These are phyloP conservation scores for Pseudisothecium myosuroides DNA, from an alignment of 225 moss, liverwort and hornwort genomes.

Conservation along the genomic window DNA sequence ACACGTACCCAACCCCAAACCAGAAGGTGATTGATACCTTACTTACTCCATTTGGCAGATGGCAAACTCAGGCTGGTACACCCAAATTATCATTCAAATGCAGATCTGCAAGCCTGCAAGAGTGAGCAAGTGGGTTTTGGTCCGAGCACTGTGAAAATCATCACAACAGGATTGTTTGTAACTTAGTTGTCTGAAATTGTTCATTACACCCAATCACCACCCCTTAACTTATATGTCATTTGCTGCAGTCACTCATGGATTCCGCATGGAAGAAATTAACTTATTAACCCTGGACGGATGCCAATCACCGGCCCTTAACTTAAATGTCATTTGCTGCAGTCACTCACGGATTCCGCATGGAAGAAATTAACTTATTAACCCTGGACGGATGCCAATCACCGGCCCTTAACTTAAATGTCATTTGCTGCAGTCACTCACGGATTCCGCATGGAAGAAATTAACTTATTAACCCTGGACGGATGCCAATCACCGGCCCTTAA, in stretches of 20 bases:
- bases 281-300: too few relatives aligned
- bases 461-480: too few relatives aligned
- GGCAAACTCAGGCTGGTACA: background rate
- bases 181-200: background rate
- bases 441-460: background rate
- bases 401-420: too few relatives aligned
- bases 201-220: background rate
- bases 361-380: background rate
- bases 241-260: background rate
- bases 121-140: background rate
- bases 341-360: background rate
- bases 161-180: background rate
- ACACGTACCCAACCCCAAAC: too few relatives aligned
- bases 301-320: too few relatives aligned
- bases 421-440: background rate
- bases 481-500: background rate
- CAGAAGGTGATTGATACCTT: too few relatives aligned
- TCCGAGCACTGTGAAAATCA: background rate
- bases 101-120: background rate
- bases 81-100: background rate
- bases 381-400: rapidly evolving
- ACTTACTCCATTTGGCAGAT: background rate
- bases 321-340: background rate
- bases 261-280: background rate
- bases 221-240: background rate